Evolutionary conservation across 2,329 filamentous ascomycete genomes (phyloP), one percentile per base, ranked within the genome.

Genomic region (Colletotrichum tropicicola): DNA sequence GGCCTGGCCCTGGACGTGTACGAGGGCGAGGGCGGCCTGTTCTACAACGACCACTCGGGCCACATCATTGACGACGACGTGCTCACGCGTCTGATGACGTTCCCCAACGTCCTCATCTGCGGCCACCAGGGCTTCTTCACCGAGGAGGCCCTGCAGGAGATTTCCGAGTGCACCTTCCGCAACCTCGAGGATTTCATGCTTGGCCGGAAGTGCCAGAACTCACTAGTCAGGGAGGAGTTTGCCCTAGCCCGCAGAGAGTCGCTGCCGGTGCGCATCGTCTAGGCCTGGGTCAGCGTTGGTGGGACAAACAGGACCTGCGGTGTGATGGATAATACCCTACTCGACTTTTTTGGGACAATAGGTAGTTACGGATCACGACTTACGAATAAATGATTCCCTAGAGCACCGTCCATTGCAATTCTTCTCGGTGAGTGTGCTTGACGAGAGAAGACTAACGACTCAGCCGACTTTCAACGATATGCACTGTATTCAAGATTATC

Each of bases 61-160:
- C 83, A 89, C 67, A 88, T 91, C 69, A 89, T 91, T 67, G 80
- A 91, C 51, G 89, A 92, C 71, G 89, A 91, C 69, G 80, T 85
- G 59, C 78, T 92, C 45, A 89, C 89, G 83, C 83, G 89, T 5
- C 75, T 92, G 67, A 86, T 89, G 76, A 91, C 88, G 1, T 91
- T 91, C 70, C 89, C 84, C 64, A 91, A 91, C 67, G 89, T 90
- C 4, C 74, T 92, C 45, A 78, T 92, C 64, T 89, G 85, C 68
- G 89, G 89, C 0, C 89, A 92, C 69, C 89, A 91, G 78, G 89
- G 87, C 1, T 92, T 91, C 77, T 89, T 92, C 70, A 91, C 89
- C 5, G 78, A 85, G 32, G 89, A 91, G 76, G 89, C 89, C 1
- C 76, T 92, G 51, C 78, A 79, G 7, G 88, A 90, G 75, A 92